phyloP scores from a whole-genome alignment of 176 grass and related monocot genomes.

The Phragmites australis region DNA sequence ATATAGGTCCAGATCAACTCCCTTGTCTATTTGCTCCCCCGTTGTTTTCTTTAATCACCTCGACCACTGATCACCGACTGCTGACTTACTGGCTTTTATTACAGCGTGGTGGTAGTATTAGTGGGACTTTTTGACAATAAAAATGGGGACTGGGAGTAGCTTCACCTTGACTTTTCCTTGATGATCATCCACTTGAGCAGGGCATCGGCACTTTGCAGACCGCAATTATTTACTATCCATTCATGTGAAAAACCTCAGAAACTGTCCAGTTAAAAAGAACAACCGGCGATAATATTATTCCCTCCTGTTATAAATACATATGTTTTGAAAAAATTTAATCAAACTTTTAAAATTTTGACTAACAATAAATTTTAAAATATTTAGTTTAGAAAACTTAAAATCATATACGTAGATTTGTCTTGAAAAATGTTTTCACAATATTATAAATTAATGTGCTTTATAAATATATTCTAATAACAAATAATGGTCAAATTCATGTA shows the following conservation, averaged over 20 bases:
- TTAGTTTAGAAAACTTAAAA: no score
- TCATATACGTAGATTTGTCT: no score
- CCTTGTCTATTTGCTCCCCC: slow-evolving; percentile 32
- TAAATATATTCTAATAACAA: no score
- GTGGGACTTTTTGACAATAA: slow-evolving; percentile 29
- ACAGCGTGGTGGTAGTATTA: background rate
- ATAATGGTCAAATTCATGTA: no score
- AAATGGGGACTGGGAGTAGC: slow-evolving; percentile 32
- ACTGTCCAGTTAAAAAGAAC: background rate
- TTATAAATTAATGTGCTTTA: no score
- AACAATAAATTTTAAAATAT: no score
- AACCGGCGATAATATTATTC: no score
- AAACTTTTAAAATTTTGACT: no score
- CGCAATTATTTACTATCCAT: background rate
- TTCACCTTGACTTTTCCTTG: slow-evolving; percentile 42
- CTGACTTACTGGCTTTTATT: slow-evolving; percentile 20
- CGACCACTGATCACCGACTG: slow-evolving; percentile 18
- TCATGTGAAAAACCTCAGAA: background rate
- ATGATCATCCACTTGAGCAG: slow-evolving; percentile 11
- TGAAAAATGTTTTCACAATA: no score
- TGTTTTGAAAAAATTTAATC: no score
- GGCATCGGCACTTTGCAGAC: background rate
- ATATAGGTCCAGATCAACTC: slow-evolving; percentile 42
- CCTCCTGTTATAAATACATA: no score
- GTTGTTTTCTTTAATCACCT: slow-evolving; percentile 23